Base-by-base conservation (phyloP, 257 asterid genomes). In the Pogostemon cablin region DNA sequence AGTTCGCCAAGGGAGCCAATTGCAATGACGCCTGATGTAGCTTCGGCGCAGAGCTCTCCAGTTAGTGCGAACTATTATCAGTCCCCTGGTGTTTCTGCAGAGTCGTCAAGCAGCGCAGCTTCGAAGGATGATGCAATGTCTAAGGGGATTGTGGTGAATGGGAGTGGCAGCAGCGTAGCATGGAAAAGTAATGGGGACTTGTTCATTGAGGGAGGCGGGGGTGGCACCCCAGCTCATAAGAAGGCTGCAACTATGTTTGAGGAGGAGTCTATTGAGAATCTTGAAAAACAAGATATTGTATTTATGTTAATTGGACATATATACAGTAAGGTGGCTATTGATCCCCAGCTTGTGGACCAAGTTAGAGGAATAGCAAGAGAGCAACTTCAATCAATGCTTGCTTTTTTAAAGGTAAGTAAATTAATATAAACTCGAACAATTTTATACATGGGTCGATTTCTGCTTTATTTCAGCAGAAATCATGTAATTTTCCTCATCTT, bases 221-320 rank as follows among this genome's bases (percentile, higher is more conserved):
- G 68, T 9, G 73, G 77, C 35, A 68, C 68, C 5, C 55, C 77
- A n/a, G 72, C 74, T 44, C 73, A 76, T 67, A 86, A 81, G 90
- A 87, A 82, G 74, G 71, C 73, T 20, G 73, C 81, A 67, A 73
- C 80, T 12, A 55, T 86, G 55, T 88, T 89, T 56, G 97, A 89
- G 80, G 86, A 88, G 57, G 96, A 91, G 82, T 72, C 92, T 2
- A 42, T 89, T 62, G 95, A 89, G 85, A 75, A 82, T 78, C 91
- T 95, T 58, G 96, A 88, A 78, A 89, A 86, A 65, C 96, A 86
- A 67, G 96, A 86, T 77, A 83, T 88, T 75, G 91, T 83, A 15
- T 83, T 89, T 70, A 87, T 74, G 85, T 76, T 95, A 73, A 82
- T 89, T 69, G 93, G 86, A 37, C 86, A 85, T 61, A 46, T 89